Evolutionary conservation across 345 rosid genomes (phyloP), one percentile per base, ranked within the genome.

Genomic region (Populus davidiana): DNA sequence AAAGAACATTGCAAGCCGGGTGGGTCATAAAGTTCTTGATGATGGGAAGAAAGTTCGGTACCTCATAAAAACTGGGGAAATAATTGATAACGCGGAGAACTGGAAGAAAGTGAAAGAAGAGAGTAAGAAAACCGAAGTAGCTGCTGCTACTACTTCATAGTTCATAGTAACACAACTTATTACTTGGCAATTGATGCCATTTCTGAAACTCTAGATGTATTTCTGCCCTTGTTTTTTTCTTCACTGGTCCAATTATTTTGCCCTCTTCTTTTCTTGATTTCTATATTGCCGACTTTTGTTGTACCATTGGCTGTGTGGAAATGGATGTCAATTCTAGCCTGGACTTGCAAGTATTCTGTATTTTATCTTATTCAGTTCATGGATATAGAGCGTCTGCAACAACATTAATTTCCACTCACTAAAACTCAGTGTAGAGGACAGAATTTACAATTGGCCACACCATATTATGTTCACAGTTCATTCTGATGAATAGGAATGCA

Each of bases 31-130:
- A 78, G 81, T 88, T 33, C 92, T 92, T 16, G 93, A 92, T 2
- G 71, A 90, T 81, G 98, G 99, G 52, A 83, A 77, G 62, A 81
- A 86, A 73, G 98, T 91, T 25, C 88, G 98, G 21, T 93, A 85
- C 81, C 89, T 92, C 52, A 81, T 93, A 79, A 95, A 95, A 87
- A 93, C 98, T 0, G 96, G 99, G 11, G 98, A 95, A 85, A 74
- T 95, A 56, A 80, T 95, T 14, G 99, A 95, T 84, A 85, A 85
- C 36, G 70, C 82, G 14, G 92, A 93, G 78, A 86, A 86, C 83
- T 92, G 96, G 98, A 89, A 89, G 83, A 85, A 84, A 77, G 85
- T 93, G 77, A 95, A 91, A 92, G 99, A 91, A 78, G 85, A 81
- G 6, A 77, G 74, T 65, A 75, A 76, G 72, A 84, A 84, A 85